These are phyloP conservation scores for Cladophialophora immunda DNA, from an alignment of 2,329 filamentous ascomycete genomes.

Conservation along the genomic window DNA sequence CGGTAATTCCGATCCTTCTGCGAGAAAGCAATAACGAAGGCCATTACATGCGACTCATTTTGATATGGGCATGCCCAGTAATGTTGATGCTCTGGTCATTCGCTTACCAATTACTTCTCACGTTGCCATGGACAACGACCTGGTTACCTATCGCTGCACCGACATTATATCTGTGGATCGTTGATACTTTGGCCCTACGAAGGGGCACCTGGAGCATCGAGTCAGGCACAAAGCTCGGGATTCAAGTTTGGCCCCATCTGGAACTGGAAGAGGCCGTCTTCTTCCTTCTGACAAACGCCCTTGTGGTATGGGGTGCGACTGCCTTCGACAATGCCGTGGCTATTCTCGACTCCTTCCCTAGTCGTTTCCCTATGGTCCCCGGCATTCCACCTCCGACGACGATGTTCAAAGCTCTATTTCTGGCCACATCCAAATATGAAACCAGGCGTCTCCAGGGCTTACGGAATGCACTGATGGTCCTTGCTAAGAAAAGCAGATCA, in stretches of 20 bases:
- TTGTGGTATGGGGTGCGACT: conserved; percentile 74
- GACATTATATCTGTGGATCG: conserved; percentile 75
- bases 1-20: conserved; percentile 46
- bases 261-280: conserved; percentile 79
- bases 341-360: conserved; percentile 70
- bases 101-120: conserved; percentile 70
- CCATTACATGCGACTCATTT: conserved; percentile 75
- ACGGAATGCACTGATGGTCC: conserved; percentile 64
- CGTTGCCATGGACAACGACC: conserved; percentile 66
- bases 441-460: conserved; percentile 66
- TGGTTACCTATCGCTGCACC: conserved; percentile 68
- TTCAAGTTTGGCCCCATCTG: conserved; percentile 69
- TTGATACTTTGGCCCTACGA: conserved; percentile 73
- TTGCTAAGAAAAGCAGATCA: conserved; percentile 73
- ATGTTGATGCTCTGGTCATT: conserved; percentile 70
- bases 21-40: conserved; percentile 58
- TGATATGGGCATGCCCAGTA: conserved; percentile 74
- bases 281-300: conserved; percentile 73
- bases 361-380: conserved; percentile 62
- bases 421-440: conserved; percentile 62
- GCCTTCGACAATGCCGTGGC: conserved; percentile 75
- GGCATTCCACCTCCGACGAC: conserved; percentile 58
- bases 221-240: conserved; percentile 70
- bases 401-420: conserved; percentile 63
- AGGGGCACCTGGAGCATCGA: conserved; percentile 77